Conservation (phyloP, 2,329 filamentous ascomycete species). For the Pseudogymnoascus sp. region DNA sequence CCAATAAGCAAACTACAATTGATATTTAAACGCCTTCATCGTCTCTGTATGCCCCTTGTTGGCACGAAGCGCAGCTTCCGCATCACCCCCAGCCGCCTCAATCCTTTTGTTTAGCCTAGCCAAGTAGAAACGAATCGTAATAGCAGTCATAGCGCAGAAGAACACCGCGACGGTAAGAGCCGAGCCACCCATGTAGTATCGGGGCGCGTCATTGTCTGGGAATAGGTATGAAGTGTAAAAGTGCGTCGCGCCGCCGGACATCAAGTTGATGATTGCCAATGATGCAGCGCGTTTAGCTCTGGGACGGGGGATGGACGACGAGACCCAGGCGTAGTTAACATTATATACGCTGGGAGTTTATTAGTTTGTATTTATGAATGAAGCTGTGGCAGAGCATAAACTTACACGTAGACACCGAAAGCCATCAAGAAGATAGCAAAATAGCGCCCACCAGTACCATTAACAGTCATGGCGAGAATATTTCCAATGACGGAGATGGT, state of each 20-base stretch:
- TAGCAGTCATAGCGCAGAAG: background rate
- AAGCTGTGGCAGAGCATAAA: background rate
- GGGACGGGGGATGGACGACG: conserved; percentile 13
- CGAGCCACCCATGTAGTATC: conserved; percentile 25
- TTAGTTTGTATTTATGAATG: background rate
- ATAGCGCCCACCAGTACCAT: conserved; percentile 13
- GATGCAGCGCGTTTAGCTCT: conserved; percentile 14
- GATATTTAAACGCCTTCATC: background rate
- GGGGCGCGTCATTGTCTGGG: conserved; percentile 26
- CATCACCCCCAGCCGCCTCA: background rate
- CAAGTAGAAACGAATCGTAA: conserved; percentile 1
- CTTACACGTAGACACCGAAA: conserved; percentile 8
- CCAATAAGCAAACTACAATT: background rate
- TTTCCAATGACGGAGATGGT: conserved; percentile 13
- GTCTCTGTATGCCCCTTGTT: background rate
- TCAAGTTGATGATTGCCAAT: conserved; percentile 24
- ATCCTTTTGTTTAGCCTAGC: background rate
- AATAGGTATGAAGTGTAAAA: conserved; percentile 30
- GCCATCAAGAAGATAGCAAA: conserved; percentile 14
- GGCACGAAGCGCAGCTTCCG: background rate
- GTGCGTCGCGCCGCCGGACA: conserved; percentile 16
- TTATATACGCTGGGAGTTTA: background rate
- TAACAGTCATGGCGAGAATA: conserved; percentile 12
- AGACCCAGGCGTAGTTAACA: conserved; percentile 12
- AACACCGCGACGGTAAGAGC: background rate